phyloP scores from a whole-genome alignment of 2,329 filamentous ascomycete genomes.

The Didymella pinodella region DNA sequence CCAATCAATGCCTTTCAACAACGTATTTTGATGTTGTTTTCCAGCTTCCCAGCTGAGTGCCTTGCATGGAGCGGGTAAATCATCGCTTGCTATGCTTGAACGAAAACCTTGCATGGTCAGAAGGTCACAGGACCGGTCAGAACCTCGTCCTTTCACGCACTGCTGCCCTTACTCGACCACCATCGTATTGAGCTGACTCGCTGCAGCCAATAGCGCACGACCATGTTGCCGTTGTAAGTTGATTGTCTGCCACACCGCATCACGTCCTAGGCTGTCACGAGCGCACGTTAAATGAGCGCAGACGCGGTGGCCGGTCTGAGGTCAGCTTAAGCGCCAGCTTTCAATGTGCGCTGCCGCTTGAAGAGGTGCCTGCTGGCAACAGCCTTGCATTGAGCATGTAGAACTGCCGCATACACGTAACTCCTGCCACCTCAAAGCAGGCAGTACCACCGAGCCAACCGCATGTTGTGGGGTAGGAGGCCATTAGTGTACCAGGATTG shows the following conservation, averaged over 20 bases:
- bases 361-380: constrained; percentile 10
- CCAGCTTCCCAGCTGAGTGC: constrained; percentile 37
- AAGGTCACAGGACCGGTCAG: constrained; percentile 48
- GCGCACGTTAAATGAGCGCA: constrained; percentile 33
- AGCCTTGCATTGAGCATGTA: constrained; percentile 27
- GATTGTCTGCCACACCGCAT: constrained; percentile 50
- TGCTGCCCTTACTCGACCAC: constrained; percentile 29
- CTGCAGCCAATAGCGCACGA: constrained; percentile 37
- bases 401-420: constrained; percentile 3
- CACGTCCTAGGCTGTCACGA: constrained; percentile 35
- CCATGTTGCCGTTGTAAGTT: constrained; percentile 38
- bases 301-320: constrained; percentile 29
- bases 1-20: constrained; percentile 35
- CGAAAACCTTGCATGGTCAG: constrained; percentile 40
- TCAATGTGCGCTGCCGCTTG: constrained; percentile 2
- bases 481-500: background rate
- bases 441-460: constrained; percentile 26
- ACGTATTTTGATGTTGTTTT: constrained; percentile 23
- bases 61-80: constrained; percentile 50
- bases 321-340: constrained; percentile 19
- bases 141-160: constrained; percentile 28
- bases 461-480: constrained; percentile 38
- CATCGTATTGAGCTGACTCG: constrained; percentile 33
- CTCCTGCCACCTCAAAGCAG: constrained; percentile 10
- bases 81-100: constrained; percentile 32